A percentile compares a stretch with the other conserved stretches of the same genome.
Conservation (phyloP, 192 early-diverging fungal species). For the Cetraspora pellucida region DNA sequence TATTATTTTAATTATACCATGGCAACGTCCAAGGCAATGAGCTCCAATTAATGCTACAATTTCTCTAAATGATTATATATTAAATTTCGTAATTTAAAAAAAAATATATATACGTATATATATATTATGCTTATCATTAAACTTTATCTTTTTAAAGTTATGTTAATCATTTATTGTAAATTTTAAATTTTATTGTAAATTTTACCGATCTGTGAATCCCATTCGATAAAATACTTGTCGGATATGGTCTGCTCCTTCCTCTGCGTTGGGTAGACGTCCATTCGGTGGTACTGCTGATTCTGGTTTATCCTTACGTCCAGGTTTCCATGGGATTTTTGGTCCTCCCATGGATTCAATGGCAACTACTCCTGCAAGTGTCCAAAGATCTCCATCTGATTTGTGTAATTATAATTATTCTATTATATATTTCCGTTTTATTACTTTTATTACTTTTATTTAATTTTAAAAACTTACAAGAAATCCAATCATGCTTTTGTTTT, state of each 20-base stretch:
- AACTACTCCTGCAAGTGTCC: constrained; percentile 72
- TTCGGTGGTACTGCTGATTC: constrained; percentile 60
- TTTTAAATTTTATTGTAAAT: not conserved
- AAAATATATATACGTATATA: too few species aligned
- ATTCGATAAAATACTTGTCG: constrained; percentile 66
- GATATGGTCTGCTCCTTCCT: constrained; percentile 58
- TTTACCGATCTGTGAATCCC: constrained; percentile 60
- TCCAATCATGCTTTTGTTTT: constrained; percentile 62
- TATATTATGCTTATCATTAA: too few species aligned
- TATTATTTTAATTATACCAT: constrained; percentile 63
- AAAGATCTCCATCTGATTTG: constrained; percentile 65
- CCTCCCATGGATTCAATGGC: constrained; percentile 74
- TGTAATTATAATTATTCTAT: not conserved
- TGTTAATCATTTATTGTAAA: not conserved
- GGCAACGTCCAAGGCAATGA: constrained; percentile 67
- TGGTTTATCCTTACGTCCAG: constrained; percentile 58
- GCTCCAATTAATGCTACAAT: constrained; percentile 72
- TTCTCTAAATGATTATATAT: constrained; percentile 42
- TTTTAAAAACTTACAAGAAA: constrained; percentile 45
- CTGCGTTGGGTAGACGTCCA: constrained; percentile 70
- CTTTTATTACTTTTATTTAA: not conserved
- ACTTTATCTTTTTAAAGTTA: not conserved
- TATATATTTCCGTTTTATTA: not conserved
- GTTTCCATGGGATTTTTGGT: constrained; percentile 66
- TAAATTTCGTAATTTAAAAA: too few species aligned